Percentiles rank a stretch among this genome's conserved stretches.
Conservation (phyloP, 495 filamentous ascomycete species). For the Jackrogersella multiformis region DNA sequence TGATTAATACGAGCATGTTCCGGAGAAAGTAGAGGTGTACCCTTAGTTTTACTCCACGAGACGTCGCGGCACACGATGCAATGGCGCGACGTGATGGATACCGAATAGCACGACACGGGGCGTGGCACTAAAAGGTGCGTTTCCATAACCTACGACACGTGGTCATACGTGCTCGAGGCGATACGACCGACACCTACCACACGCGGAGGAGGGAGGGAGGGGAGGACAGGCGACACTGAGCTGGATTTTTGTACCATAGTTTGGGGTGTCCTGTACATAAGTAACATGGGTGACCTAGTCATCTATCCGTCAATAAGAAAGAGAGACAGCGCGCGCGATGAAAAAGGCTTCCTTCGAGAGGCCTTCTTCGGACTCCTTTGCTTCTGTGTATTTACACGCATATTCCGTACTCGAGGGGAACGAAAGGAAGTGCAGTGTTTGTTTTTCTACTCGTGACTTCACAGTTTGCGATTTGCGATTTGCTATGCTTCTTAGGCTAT, state of each 20-base stretch:
- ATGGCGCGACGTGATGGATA: not conserved
- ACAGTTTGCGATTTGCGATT: too few species aligned
- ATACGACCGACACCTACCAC: not conserved
- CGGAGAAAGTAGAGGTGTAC: not conserved
- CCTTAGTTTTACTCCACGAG: not conserved
- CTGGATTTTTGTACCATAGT: too few species aligned
- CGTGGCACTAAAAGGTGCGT: not conserved
- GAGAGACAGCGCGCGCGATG: too few species aligned
- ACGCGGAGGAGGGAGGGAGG: not conserved
- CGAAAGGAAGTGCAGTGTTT: too few species aligned
- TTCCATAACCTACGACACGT: not conserved
- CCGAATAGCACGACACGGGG: not conserved
- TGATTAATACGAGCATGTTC: conserved; percentile 22
- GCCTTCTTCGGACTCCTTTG: conserved; percentile 1
- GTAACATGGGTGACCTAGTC: conserved; percentile 7
- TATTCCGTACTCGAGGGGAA: too few species aligned
- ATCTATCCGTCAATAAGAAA: conserved; percentile 26
- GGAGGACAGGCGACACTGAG: too few species aligned
- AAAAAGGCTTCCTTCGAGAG: not conserved
- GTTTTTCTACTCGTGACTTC: too few species aligned
- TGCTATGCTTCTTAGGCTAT: too few species aligned
- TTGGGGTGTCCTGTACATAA: conserved; percentile 22
- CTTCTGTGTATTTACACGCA: not conserved
- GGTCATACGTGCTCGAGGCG: not conserved
- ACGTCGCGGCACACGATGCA: not conserved